Base-by-base conservation (phyloP, 208 protist species). In the Sergeia podlipaevii region DNA sequence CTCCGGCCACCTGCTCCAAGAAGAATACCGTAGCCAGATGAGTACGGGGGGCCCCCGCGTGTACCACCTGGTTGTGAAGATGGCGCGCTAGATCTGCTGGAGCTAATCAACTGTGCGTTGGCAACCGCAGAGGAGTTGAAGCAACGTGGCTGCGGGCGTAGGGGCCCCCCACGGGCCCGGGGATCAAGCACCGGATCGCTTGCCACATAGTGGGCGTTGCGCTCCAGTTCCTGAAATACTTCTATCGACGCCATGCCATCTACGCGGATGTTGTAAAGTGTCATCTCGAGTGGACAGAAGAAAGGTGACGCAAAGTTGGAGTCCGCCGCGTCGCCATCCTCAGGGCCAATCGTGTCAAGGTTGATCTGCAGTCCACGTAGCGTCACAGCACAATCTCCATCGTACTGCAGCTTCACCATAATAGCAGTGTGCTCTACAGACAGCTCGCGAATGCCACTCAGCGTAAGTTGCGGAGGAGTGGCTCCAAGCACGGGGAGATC, bases 271-370 rank as follows among this genome's bases (percentile, higher is more conserved):
- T 91, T 75, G 38, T 71, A 62, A 32, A 95, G 58, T n/a, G 80
- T 92, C 73, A 91, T 81, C 47, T 91, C 84, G 30, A 95, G 73
- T 1, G 88, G 88, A 49, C 84, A 91, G 60, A 85, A 95, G 44
- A 95, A 91, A 2, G 88, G 88, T 47, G 90, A 57, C 7, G 80
- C 81, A 34, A 84, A 72, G 56, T 80, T 85, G 11, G 38, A 49
- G 27, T 89, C 84, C 4, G 71, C 69, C 57, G 87, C 82, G 42
- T 84, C 84, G 8, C 52, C 64, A 45, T 53, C 72, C 45, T 68
- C 74, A 11, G 74, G 52, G 33, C 68, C 71, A 21, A 91, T 68
- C 11, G 80, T 95, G 65, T 95, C 88, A 0, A 95, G 55, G 72
- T 95, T 95, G 43, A 95, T 81, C 53, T 91, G 69, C 55, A 95